Evolutionary conservation across 1,284 basidiomycete genomes (phyloP), one percentile per base, ranked within the genome.

Genomic region (Moniliophthora roreri): DNA sequence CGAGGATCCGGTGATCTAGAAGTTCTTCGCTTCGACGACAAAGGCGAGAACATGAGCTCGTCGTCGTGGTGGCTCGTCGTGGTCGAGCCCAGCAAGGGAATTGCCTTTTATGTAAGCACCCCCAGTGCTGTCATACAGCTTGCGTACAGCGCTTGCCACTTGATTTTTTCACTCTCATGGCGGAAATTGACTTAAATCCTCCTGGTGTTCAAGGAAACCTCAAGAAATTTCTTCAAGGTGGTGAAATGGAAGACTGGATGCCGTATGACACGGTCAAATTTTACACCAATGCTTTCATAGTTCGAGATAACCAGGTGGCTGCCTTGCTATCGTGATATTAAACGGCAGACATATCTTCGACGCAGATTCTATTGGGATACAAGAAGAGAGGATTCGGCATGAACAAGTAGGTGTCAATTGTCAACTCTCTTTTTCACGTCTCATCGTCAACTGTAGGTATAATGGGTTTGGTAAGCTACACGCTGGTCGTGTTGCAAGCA

Each of bases 311-410:
- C 32, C 77, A 72, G 63, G 73, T 73, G 51, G 51, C 53, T 28
- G 8, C 16, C 20, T 28, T 35, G 40, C 24, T 38, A 32, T 36
- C 20, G 39, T 11, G 34, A n/a, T 4, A 10, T 53, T 15, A 10
- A 20, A 9, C 18, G 34, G 24, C 40, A 28, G 37, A 34, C 9
- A 26, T 24, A 34, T 20, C 44, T 20, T 13, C 13, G 9, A 50
- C 28, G 6, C 28, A 49, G 66, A 71, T 89, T 5, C 70, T 90
- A 1, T 73, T 91, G 0, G 87, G 88, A 3, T 75, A 76, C 58
- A 91, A 91, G 68, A 88, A 87, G 63, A 74, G 88, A 34, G 88
- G 87, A 0, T 82, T 89, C 61, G 88, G 87, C 2, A 66, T 72
- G 36, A 73, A 76, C 53, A 71, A 81, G 86, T 87, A 58, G 55